Evolutionary conservation across 441 rosid species (phyloP), one percentile per base, ranked within the genome.

Genomic region (Lagerstroemia fauriei): DNA sequence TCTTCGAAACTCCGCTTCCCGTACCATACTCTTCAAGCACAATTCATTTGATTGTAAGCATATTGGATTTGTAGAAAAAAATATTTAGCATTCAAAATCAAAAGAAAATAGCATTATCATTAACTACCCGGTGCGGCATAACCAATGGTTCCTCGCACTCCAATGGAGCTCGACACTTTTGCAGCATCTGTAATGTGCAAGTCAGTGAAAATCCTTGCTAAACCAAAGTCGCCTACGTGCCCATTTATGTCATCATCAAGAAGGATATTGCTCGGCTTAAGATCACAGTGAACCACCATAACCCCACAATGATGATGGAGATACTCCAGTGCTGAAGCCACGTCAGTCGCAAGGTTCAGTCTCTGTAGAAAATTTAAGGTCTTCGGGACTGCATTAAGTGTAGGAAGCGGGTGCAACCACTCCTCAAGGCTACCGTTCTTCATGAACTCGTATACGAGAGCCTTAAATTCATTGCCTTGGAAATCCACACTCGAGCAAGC

Each of bases 361-460:
- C 73, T 78, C 31, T 78, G 73, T 13, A 46, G 53, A 70, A 61
- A 61, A 61, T n/a, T 65, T 46, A 47, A 31, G 38, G 32, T 27
- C 13, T 9, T 32, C 14, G 14, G 65, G 9, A n/a, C 68, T 27
- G 12, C 68, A 9, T 7, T 61, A 61, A 20, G 13, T 7, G 68
- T 5, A 24, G 31, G 29, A 61, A 61, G 29, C 7, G 68, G 68
- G 29, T 61, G 68, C 68, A 61, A 61, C 68, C 68, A 61, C 29
- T 61, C 29, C 38, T 78, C 73, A 51, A 78, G 48, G 83, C 78
- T 61, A 41, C 83, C 79, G 4, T 75, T 75, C 71, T 41, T 48
- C 79, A 75, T 81, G 69, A 61, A 75, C 63, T 75, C 79, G 12
- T 81, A 81, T 24, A 81, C 79, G 8, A 81, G 29, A 41, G 83